Base-by-base conservation (phyloP, 2,329 filamentous ascomycete species). In the Fusarium redolens region DNA sequence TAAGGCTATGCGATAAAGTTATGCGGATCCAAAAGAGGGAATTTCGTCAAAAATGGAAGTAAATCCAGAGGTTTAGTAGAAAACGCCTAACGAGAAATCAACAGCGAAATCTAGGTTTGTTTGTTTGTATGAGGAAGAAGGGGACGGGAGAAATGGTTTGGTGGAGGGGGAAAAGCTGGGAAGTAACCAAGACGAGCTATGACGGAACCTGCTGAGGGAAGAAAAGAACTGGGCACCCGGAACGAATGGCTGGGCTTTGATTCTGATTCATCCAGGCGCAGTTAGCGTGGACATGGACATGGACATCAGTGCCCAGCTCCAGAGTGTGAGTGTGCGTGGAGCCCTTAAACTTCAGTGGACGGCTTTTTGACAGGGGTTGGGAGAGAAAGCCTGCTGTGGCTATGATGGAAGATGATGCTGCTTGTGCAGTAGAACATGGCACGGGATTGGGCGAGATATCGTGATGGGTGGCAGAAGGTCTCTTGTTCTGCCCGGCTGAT, bases 401-500 rank as follows among this genome's bases (percentile, higher is more conserved):
- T 74, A 73, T 73, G 71, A 74, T 73, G 71, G 70, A 71, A 47
- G 71, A 73, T 73, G 71, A 73, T 73, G 71, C 55, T 65, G 57
- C 61, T 51, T 63, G 44, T 70, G 70, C 61, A 68, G 47, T 60
- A 44, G 40, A 58, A n/a, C n/a, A 61, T 43, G 57, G 54, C 61
- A 73, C 48, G 70, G 70, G 70, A 73, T 73, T 73, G 70, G 70
- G 50, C 35, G 38, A 56, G 31, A n/a, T n/a, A n/a, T 52, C 30
- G 38, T 61, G 66, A 73, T 71, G 70, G 70, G 44, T 71, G 70
- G 70, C 50, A 73, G 70, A 48, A 68, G 66, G 70, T 71, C 66
- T 73, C 44, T 73, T 73, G 58, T 73, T 73, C 70, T 73, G 70
- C 70, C 70, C 70, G 66, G 70, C 70, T 73, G 70, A 73, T 73